phyloP scores from a whole-genome alignment of 352 stramenopile genomes.

The Pythium dissotocum region DNA sequence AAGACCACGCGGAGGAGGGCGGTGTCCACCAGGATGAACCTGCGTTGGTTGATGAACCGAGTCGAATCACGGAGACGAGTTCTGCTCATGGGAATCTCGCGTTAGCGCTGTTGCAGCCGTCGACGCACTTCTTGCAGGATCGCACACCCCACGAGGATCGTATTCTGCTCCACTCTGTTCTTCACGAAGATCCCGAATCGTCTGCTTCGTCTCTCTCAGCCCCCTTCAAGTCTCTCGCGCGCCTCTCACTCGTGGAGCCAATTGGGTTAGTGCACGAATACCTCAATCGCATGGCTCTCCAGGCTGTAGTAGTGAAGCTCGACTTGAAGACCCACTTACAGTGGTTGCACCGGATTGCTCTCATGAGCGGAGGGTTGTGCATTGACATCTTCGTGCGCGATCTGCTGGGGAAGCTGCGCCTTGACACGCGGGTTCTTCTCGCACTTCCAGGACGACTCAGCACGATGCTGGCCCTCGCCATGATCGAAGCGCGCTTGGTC shows the following conservation, averaged over 20 bases:
- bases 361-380: constrained; percentile 74
- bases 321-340: constrained; percentile 47
- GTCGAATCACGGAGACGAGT: neutral
- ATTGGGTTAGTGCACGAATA: constrained; percentile 39
- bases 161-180: neutral
- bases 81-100: neutral
- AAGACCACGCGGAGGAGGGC: neutral
- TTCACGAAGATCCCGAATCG: neutral
- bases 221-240: constrained; percentile 47
- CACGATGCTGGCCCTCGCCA: constrained; percentile 51
- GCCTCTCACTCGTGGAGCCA: constrained; percentile 42
- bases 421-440: constrained; percentile 45
- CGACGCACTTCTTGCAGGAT: constrained; percentile 16
- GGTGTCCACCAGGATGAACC: neutral
- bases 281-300: constrained; percentile 49
- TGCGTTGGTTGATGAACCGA: neutral
- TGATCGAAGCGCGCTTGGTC: constrained; percentile 50
- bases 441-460: constrained; percentile 46
- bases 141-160: constrained; percentile 9
- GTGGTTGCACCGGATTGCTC: constrained; percentile 65
- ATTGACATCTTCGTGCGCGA: constrained; percentile 74
- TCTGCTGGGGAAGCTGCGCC: constrained; percentile 46
- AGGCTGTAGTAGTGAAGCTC: constrained; percentile 44
- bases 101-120: constrained; percentile 6
- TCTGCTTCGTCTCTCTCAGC: neutral